These are phyloP conservation scores for Colletotrichum higginsianum DNA, from an alignment of 2,329 filamentous ascomycete genomes.

Conservation along the genomic window DNA sequence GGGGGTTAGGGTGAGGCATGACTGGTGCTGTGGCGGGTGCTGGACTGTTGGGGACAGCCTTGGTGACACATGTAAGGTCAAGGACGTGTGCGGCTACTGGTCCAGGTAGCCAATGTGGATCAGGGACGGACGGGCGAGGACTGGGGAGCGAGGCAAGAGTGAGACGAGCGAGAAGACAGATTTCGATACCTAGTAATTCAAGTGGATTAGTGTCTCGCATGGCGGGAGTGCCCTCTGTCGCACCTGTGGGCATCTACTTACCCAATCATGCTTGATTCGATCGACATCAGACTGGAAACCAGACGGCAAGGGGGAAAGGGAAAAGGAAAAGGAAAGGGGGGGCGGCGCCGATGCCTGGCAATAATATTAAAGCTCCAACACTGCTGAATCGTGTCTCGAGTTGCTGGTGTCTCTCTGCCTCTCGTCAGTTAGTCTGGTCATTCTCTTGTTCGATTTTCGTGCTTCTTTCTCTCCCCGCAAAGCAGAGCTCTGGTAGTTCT, in stretches of 20 bases:
- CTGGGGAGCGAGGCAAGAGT: not conserved
- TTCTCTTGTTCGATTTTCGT: slow-evolving; percentile 31
- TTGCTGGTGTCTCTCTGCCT: slow-evolving; percentile 11
- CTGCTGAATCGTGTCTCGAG: not conserved
- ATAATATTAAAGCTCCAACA: slow-evolving; percentile 33
- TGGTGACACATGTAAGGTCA: not conserved
- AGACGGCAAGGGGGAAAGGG: not conserved
- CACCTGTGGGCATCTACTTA: slow-evolving; percentile 15
- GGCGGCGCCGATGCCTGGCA: not conserved
- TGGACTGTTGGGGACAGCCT: not conserved
- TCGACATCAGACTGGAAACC: slow-evolving; percentile 34
- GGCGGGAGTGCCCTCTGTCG: slow-evolving; percentile 30
- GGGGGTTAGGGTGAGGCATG: slow-evolving; percentile 2
- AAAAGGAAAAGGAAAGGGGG: not conserved
- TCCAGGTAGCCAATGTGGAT: not conserved
- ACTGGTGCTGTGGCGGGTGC: slow-evolving; percentile 16
- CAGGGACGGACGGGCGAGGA: not conserved
- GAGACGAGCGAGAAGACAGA: not conserved
- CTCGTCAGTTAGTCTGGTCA: slow-evolving; percentile 38
- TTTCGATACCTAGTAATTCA: not conserved
- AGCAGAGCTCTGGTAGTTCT: slow-evolving; percentile 66
- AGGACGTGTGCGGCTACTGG: not conserved
- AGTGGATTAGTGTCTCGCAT: slow-evolving; percentile 19
- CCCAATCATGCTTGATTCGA: slow-evolving; percentile 24
- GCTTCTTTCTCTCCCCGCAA: slow-evolving; percentile 43